These are phyloP conservation scores for Pseudogymnoascus sp. DNA, from an alignment of 2,329 filamentous ascomycete genomes.

Conservation along the genomic window DNA sequence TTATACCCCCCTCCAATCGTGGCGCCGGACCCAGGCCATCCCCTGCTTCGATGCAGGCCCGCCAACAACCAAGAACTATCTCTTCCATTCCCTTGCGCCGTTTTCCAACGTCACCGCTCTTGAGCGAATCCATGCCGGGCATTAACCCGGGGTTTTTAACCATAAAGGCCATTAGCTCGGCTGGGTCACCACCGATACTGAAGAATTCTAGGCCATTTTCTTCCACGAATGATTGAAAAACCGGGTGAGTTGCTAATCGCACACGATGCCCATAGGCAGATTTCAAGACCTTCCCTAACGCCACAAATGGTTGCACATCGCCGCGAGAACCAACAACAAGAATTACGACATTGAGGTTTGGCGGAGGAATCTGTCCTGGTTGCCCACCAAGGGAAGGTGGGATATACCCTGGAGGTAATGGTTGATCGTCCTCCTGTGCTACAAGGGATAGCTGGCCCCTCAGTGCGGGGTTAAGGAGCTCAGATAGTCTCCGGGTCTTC, in stretches of 20 bases:
- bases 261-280: constrained; percentile 62
- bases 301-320: constrained; percentile 69
- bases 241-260: constrained; percentile 63
- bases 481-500: constrained; percentile 55
- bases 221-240: constrained; percentile 60
- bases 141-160: constrained; percentile 80
- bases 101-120: constrained; percentile 68
- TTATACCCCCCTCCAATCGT: constrained; percentile 40
- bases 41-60: constrained; percentile 73
- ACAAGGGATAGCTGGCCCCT: constrained; percentile 40
- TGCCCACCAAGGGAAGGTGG: constrained; percentile 63
- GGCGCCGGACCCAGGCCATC: constrained; percentile 50
- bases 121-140: constrained; percentile 70
- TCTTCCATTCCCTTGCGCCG: constrained; percentile 67
- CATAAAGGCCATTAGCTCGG: constrained; percentile 78
- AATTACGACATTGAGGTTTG: constrained; percentile 61
- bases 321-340: constrained; percentile 69
- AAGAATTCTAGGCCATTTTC: constrained; percentile 69
- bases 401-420: constrained; percentile 61
- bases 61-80: constrained; percentile 80
- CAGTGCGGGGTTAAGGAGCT: constrained; percentile 59
- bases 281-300: constrained; percentile 57
- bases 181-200: constrained; percentile 66
- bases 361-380: constrained; percentile 50
- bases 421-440: constrained; percentile 37